phyloP scores from a whole-genome alignment of 2,329 filamentous ascomycete species.

The Cryphonectria naterciae region DNA sequence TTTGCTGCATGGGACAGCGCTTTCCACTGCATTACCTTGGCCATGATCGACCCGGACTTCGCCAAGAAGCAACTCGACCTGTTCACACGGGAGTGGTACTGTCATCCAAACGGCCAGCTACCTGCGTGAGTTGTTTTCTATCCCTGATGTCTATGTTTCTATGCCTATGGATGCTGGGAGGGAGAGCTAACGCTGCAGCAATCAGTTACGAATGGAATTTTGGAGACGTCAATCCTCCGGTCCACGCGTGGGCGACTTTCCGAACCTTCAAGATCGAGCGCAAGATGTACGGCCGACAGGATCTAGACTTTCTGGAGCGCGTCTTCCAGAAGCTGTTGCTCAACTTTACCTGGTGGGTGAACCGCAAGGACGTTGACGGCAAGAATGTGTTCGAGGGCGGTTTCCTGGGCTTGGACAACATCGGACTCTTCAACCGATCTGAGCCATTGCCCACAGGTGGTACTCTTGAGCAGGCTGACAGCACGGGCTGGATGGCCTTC shows the following conservation, averaged over 20 bases:
- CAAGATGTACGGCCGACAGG: conserved; percentile 93
- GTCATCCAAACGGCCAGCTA: conserved; percentile 94
- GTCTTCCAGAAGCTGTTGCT: conserved; percentile 95
- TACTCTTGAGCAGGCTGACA: conserved; percentile 93
- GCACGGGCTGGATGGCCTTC: conserved; percentile 98
- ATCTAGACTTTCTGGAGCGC: conserved; percentile 92
- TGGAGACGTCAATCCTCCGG: conserved; percentile 93
- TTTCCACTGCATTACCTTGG: conserved; percentile 93
- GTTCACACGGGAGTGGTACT: conserved; percentile 98
- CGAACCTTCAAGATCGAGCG: conserved; percentile 97
- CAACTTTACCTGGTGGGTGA: conserved; percentile 99
- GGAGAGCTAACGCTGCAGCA: background rate
- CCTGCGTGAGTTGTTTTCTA: conserved; percentile 67
- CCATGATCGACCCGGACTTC: conserved; percentile 97
- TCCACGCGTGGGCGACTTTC: conserved; percentile 96
- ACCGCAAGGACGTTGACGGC: conserved; percentile 89
- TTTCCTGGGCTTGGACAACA: conserved; percentile 95
- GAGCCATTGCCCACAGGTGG: conserved; percentile 93
- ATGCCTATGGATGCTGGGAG: background rate
- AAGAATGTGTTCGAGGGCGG: conserved; percentile 98
- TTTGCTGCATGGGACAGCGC: conserved; percentile 97
- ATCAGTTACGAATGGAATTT: conserved; percentile 89
- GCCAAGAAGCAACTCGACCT: conserved; percentile 97
- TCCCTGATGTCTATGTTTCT: background rate
- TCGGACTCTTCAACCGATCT: conserved; percentile 95